Conservation (phyloP, 2,329 filamentous ascomycete genomes). For the Arthrobotrys megalospora region DNA sequence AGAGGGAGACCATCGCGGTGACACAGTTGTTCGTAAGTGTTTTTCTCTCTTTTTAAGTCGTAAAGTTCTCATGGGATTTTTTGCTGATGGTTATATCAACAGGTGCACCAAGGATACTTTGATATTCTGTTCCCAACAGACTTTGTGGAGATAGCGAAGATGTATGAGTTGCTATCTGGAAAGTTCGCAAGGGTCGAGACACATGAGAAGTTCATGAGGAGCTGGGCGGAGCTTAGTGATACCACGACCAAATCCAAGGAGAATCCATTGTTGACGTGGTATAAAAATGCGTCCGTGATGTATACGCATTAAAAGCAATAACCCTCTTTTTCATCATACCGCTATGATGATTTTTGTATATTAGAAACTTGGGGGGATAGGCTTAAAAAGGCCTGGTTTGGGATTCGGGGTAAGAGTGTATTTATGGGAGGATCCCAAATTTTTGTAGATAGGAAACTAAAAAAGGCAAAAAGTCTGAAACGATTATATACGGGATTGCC, state of each 20-base stretch:
- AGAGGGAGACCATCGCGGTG: slow-evolving; percentile 88
- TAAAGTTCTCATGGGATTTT: background rate
- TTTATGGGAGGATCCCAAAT: slow-evolving; percentile 15
- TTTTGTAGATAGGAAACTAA: slow-evolving; percentile 15
- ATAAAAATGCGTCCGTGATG: slow-evolving; percentile 94
- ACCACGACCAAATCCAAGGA: slow-evolving; percentile 91
- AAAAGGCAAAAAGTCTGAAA: slow-evolving; percentile 4
- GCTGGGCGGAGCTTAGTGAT: slow-evolving; percentile 91
- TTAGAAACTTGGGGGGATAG: slow-evolving; percentile 11
- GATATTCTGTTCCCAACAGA: slow-evolving; percentile 99
- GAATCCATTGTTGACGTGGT: slow-evolving; percentile 92
- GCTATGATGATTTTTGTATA: slow-evolving; percentile 5
- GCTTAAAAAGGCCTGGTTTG: background rate
- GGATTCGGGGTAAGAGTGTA: slow-evolving; percentile 5
- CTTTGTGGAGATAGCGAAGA: slow-evolving; percentile 87
- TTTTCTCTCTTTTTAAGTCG: background rate
- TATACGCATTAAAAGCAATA: slow-evolving; percentile 78
- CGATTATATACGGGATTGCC: background rate
- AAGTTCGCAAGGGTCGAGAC: slow-evolving; percentile 87
- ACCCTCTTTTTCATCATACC: background rate
- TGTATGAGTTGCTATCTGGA: slow-evolving; percentile 90
- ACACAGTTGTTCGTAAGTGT: slow-evolving; percentile 85
- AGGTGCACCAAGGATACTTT: slow-evolving; percentile 99
- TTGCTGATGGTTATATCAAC: slow-evolving; percentile 19
- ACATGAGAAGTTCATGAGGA: slow-evolving; percentile 90